Evolutionary conservation across 225 moss, liverwort and hornwort species (phyloP), one percentile per base, ranked within the genome.

Genomic region (Lunularia cruciata): DNA sequence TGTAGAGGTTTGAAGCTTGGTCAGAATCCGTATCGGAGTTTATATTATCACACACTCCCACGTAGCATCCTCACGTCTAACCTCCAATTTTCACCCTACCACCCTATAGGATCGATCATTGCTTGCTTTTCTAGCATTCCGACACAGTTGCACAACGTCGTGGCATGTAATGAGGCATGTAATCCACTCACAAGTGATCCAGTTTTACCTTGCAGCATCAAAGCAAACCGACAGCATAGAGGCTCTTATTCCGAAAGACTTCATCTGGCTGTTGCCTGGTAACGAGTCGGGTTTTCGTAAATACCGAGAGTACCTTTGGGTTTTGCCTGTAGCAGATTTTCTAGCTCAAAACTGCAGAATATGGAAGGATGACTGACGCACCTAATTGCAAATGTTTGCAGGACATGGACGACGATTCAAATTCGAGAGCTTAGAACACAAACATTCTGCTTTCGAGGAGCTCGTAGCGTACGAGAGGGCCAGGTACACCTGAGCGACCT

Each of bases 211-310:
- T 81, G 69, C 85, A 93, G 93, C 83, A 25, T n/a, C 51, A 4
- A 0, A 76, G 47, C 93, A 90, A 59, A 9, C 83, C 23, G 73
- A 94, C 63, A 89, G 77, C 52, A 0, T 87, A 0, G 51, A 66
- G 22, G 55, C 62, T 51, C 72, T 94, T 38, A 78, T 83, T 25
- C 52, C 75, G 16, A 56, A 83, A 59, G 71, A 87, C 53, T 94
- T 91, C 43, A 79, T 65, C 0, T 94, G 94, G 94, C 0, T 94
- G 25, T 83, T 94, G 11, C 94, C 94, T 73, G 94, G 94, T 94
- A 64, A 72, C n/a, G 48, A 6, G n/a, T 20, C 0, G 40, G 34
- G 6, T 57, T 3, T 37, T 16, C n/a, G 6, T 19, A 1, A 60
- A 12, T 55, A 2, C 16, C 27, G 20, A 22, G 7, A 55, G 23